Conservation (phyloP, 306 rosid genomes). For the Gastrolobium bilobum region DNA sequence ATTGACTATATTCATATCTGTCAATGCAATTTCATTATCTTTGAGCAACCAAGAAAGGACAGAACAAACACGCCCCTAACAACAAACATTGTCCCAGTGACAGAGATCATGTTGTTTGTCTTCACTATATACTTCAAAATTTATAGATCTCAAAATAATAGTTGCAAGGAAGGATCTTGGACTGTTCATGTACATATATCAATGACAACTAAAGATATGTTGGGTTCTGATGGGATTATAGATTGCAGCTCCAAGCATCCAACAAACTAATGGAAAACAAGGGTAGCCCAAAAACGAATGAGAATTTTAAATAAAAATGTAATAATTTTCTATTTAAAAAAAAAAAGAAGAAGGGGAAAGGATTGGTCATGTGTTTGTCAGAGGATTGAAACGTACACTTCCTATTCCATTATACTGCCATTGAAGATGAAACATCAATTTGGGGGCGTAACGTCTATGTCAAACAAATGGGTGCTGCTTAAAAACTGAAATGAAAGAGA, state of each 20-base stretch:
- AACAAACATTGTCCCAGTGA: slow-evolving; percentile 45
- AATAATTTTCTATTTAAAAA: neutral
- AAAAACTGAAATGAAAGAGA: slow-evolving; percentile 59
- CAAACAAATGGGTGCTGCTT: slow-evolving; percentile 51
- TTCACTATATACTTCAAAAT: slow-evolving; percentile 22
- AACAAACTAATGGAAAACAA: slow-evolving; percentile 22
- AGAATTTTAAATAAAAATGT: neutral
- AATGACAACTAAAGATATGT: slow-evolving; percentile 43
- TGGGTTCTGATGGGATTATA: slow-evolving; percentile 44
- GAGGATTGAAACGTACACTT: slow-evolving; percentile 29
- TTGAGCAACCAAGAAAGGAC: slow-evolving; percentile 48
- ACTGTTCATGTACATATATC: slow-evolving; percentile 50
- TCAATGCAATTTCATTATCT: slow-evolving; percentile 30
- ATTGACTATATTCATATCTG: slow-evolving; percentile 49
- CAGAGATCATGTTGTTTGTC: slow-evolving; percentile 51
- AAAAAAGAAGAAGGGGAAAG: slow-evolving; percentile 4
- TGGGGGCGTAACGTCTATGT: slow-evolving; percentile 60
- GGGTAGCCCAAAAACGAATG: neutral
- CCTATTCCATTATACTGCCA: slow-evolving; percentile 30
- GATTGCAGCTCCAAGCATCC: slow-evolving; percentile 28
- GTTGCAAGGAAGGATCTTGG: slow-evolving; percentile 21
- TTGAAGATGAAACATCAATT: slow-evolving; percentile 48
- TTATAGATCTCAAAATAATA: slow-evolving; percentile 29
- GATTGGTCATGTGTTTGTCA: slow-evolving; percentile 48
- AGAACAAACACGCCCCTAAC: slow-evolving; percentile 46